Base-by-base conservation (phyloP, 2,329 filamentous ascomycete species). In the Colletotrichum eleusines region DNA sequence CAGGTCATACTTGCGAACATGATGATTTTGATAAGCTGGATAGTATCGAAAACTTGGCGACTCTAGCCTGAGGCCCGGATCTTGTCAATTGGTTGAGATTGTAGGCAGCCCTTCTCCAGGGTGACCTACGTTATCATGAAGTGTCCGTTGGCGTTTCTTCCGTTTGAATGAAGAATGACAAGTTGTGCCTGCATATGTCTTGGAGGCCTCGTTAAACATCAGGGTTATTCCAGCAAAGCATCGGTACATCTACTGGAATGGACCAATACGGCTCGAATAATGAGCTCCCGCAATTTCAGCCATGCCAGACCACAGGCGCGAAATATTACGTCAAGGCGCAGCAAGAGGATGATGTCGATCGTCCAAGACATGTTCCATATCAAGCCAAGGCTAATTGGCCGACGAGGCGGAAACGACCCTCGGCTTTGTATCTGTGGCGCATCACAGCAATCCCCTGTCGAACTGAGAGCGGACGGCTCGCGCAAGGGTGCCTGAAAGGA, bases 401-500 rank as follows among this genome's bases (percentile, higher is more conserved):
- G 18, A 8, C 16, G 40, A 18, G 18, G 18, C 3, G 42, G 20
- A n/a, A n/a, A n/a, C 0, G 11, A 44, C 11, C 18, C n/a, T n/a
- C 3, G 8, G 42, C 42, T n/a, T n/a, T 44, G 18, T 20, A 8
- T 11, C 42, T n/a, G 42, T 44, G 42, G 20, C 42, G 42, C 3
- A 3, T 9, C 1, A 9, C 8, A n/a, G 8, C 7, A 9, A 11
- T 0, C 8, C 2, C 20, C 1, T n/a, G 20, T 44, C 3, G 20
- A 44, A n/a, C 3, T 3, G 20, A 8, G 8, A 44, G 18, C 11
- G 18, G 20, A n/a, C 18, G 20, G 18, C 42, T 44, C 42, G 42
- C 42, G 6, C 20, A n/a, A n/a, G 42, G 18, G 14, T n/a, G 6
- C 18, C 20, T 11, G 16, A 3, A 42, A 42, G 16, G 40, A 42